phyloP scores from a whole-genome alignment of 2,329 filamentous ascomycete genomes.

The Cordyceps cicadae region DNA sequence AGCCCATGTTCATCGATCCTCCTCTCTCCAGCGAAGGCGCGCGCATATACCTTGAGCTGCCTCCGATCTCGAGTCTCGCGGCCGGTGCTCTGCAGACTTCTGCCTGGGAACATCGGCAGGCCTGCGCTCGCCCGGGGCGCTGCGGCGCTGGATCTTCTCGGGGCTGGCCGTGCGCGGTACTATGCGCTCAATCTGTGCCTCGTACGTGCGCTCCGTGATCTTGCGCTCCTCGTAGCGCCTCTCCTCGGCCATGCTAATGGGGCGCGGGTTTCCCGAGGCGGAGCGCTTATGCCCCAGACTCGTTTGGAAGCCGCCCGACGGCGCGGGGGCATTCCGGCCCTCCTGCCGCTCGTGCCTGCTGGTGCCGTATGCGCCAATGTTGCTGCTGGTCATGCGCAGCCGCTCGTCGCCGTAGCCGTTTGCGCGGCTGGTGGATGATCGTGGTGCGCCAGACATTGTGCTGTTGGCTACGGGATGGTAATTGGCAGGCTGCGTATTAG shows the following conservation, averaged over 20 bases:
- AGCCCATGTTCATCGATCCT: conserved; percentile 19
- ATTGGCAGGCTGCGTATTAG: conserved; percentile 1
- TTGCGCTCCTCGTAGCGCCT: conserved; percentile 43
- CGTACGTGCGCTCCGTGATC: conserved; percentile 45
- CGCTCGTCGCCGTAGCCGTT: conserved; percentile 29
- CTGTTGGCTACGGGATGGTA: neutral
- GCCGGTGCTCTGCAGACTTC: conserved; percentile 36
- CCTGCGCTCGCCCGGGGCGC: conserved; percentile 29
- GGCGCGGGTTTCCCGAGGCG: conserved; percentile 48
- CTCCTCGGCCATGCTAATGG: conserved; percentile 36
- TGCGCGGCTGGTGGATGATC: conserved; percentile 32
- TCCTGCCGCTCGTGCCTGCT: conserved; percentile 27
- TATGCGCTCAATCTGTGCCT: conserved; percentile 56
- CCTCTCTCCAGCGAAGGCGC: neutral
- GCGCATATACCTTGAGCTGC: conserved; percentile 42
- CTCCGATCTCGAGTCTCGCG: conserved; percentile 39
- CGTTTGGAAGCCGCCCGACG: conserved; percentile 26
- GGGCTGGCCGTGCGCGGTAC: conserved; percentile 53
- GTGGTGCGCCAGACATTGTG: conserved; percentile 31
- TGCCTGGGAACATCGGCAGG: conserved; percentile 29
- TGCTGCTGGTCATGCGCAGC: conserved; percentile 29
- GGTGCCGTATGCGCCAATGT: conserved; percentile 21
- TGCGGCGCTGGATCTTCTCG: conserved; percentile 41
- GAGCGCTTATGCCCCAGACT: conserved; percentile 47
- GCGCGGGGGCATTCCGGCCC: conserved; percentile 19